phyloP scores from a whole-genome alignment of 2,329 filamentous ascomycete genomes.

The Geosmithia putterillii region DNA sequence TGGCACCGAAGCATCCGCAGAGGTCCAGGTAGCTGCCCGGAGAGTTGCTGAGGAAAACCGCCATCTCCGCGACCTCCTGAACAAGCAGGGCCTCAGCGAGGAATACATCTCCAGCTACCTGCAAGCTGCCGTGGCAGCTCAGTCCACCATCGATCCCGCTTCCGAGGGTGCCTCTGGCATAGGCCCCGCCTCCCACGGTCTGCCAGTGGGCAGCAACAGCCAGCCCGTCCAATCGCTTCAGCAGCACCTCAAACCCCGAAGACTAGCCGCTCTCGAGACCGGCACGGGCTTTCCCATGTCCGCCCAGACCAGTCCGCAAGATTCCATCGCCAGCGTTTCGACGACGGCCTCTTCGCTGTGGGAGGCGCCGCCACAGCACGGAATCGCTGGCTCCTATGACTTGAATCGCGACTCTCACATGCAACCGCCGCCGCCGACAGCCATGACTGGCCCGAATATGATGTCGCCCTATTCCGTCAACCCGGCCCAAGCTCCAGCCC shows the following conservation, averaged over 20 bases:
- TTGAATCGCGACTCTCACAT: no score
- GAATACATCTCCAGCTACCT: conserved; percentile 35
- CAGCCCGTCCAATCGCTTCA: conserved; percentile 20
- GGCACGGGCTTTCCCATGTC: conserved; percentile 13
- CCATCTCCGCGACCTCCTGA: conserved; percentile 46
- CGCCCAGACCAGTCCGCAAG: conserved; percentile 18
- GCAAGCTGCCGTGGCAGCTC: conserved; percentile 8
- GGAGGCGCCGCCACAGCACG: conserved; percentile 15
- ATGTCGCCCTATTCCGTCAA: neutral
- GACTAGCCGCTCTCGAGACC: conserved; percentile 15
- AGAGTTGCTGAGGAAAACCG: conserved; percentile 59
- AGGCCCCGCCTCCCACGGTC: conserved; percentile 3
- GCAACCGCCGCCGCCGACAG: conserved; percentile 6
- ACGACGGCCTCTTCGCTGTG: conserved; percentile 18
- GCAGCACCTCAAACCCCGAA: conserved; percentile 22
- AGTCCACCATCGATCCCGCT: neutral
- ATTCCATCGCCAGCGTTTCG: conserved; percentile 18
- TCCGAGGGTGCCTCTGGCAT: neutral
- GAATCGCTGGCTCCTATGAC: no score
- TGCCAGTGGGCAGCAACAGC: conserved; percentile 9
- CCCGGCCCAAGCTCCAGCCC: neutral
- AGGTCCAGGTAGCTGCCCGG: conserved; percentile 59
- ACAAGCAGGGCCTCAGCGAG: conserved; percentile 42
- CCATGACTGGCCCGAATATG: neutral
- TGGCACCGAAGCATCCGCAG: conserved; percentile 56